Percentiles rank a stretch among this genome's conserved stretches.
Conservation (phyloP, 441 rosid species). For the Hura crepitans region DNA sequence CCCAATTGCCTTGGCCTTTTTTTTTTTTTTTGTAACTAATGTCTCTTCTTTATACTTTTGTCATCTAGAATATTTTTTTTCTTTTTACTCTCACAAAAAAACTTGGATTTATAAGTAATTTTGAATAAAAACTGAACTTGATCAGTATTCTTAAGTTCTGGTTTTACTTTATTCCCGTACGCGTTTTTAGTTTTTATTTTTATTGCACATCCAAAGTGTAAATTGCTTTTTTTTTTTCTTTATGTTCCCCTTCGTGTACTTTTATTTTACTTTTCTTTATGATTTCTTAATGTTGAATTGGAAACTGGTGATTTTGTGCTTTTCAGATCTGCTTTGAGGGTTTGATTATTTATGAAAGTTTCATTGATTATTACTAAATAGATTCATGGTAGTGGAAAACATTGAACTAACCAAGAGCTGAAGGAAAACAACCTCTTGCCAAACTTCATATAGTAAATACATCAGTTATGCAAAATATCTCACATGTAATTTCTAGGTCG, state of each 20-base stretch:
- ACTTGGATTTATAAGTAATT: neutral
- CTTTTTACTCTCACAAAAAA: too few species aligned
- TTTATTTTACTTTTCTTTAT: too few species aligned
- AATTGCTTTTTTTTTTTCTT: neutral
- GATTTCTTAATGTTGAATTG: neutral
- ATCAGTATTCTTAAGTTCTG: neutral
- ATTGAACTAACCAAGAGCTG: neutral
- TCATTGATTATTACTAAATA: neutral
- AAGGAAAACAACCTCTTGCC: neutral
- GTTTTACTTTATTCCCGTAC: too few species aligned
- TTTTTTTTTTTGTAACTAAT: neutral
- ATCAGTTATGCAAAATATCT: neutral
- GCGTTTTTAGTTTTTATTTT: too few species aligned
- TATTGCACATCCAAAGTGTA: neutral
- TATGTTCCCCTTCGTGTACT: neutral
- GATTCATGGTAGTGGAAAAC: conserved; percentile 6
- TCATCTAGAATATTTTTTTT: too few species aligned
- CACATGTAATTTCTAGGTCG: neutral
- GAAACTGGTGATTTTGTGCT: neutral
- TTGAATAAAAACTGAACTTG: neutral
- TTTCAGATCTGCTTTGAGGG: neutral
- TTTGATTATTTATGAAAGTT: neutral
- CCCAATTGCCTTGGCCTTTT: neutral
- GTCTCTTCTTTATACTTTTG: neutral
- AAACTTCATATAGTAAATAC: neutral